A percentile compares a stretch with the other conserved stretches of the same genome.
Conservation (phyloP, 345 rosid genomes). For the Clausena lansium region DNA sequence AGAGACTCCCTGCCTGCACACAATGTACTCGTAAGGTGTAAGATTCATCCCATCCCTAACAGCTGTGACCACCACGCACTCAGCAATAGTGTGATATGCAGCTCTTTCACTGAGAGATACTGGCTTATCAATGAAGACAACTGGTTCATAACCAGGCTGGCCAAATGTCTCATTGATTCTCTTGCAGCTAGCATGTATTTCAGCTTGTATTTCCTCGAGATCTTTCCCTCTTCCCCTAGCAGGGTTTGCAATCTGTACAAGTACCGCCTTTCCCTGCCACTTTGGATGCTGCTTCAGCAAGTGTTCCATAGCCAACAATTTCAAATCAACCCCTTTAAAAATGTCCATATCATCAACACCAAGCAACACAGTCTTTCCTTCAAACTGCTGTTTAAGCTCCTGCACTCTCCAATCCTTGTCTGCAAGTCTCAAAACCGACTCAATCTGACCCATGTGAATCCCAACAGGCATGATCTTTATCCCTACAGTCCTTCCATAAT, state of each 20-base stretch:
- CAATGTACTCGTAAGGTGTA: slow-evolving; percentile 69
- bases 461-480: slow-evolving; percentile 85
- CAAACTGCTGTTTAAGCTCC: slow-evolving; percentile 68
- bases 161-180: slow-evolving; percentile 67
- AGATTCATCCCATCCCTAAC: slow-evolving; percentile 90
- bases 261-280: slow-evolving; percentile 68
- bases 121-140: slow-evolving; percentile 63
- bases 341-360: slow-evolving; percentile 88
- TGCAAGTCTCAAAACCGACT: slow-evolving; percentile 58
- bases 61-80: slow-evolving; percentile 74
- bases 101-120: slow-evolving; percentile 56
- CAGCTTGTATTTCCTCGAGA: slow-evolving; percentile 63
- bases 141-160: slow-evolving; percentile 58
- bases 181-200: slow-evolving; percentile 54
- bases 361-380: slow-evolving; percentile 66
- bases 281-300: slow-evolving; percentile 67
- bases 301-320: slow-evolving; percentile 75
- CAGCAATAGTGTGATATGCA: slow-evolving; percentile 68
- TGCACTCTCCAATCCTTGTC: slow-evolving; percentile 70
- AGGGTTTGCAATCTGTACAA: slow-evolving; percentile 73
- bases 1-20: slow-evolving; percentile 62
- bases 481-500: slow-evolving; percentile 75
- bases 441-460: slow-evolving; percentile 75
- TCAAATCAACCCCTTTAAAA: slow-evolving; percentile 73
- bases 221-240: slow-evolving; percentile 70